phyloP scores from a whole-genome alignment of 2,329 filamentous ascomycete genomes.

The Aspergillus amoenus region DNA sequence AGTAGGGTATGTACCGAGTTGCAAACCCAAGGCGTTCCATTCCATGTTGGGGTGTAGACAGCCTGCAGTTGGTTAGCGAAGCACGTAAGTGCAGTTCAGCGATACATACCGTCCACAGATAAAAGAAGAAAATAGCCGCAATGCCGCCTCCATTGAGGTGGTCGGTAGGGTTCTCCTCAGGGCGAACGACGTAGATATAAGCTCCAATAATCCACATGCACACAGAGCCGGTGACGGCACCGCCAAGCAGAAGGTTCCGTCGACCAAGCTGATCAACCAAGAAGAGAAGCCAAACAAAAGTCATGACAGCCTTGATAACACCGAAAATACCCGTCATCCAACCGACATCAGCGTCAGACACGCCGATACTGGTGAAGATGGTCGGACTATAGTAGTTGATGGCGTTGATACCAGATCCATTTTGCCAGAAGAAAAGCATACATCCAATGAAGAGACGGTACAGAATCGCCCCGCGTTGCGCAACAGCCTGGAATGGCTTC shows the following conservation, averaged over 20 bases:
- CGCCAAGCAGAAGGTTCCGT: conserved; percentile 64
- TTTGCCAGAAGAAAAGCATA: conserved; percentile 77
- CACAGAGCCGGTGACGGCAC: conserved; percentile 59
- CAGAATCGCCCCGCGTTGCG: conserved; percentile 56
- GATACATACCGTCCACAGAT: conserved; percentile 60
- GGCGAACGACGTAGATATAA: conserved; percentile 37
- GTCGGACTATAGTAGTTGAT: conserved; percentile 74
- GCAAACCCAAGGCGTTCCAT: conserved; percentile 74
- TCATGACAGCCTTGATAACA: conserved; percentile 70
- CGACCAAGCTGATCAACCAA: conserved; percentile 66
- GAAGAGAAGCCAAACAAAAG: conserved; percentile 67
- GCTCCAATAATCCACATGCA: conserved; percentile 40
- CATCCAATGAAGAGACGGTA: conserved; percentile 73
- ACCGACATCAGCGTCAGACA: conserved; percentile 49
- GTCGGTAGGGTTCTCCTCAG: conserved; percentile 21
- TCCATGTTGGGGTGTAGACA: conserved; percentile 73
- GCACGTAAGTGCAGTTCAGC: too few species aligned
- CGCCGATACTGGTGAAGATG: conserved; percentile 66
- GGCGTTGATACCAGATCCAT: conserved; percentile 73
- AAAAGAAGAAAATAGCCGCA: conserved; percentile 64
- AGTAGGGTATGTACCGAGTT: conserved; percentile 47
- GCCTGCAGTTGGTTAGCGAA: conserved; percentile 27
- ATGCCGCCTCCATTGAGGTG: conserved; percentile 34
- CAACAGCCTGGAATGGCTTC: conserved; percentile 64
- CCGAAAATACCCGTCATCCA: conserved; percentile 65